Conservation (phyloP, 306 rosid genomes). For the Urtica urens region DNA sequence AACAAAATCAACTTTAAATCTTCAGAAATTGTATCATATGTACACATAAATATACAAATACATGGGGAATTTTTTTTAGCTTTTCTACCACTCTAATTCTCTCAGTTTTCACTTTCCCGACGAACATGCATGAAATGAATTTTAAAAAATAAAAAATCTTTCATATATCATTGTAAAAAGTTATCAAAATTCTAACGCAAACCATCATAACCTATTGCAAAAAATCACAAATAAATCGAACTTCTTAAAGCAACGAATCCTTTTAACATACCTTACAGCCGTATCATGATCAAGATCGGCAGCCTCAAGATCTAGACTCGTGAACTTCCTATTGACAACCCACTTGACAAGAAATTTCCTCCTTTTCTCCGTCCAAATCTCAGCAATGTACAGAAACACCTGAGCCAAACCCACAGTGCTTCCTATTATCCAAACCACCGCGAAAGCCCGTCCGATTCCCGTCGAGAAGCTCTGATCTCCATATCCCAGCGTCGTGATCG, state of each 20-base stretch:
- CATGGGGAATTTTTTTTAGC: neutral
- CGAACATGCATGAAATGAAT: no score
- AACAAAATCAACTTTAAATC: neutral
- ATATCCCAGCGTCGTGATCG: conserved; percentile 75
- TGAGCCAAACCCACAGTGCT: conserved; percentile 79
- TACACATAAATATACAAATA: neutral
- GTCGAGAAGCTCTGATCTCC: conserved; percentile 81
- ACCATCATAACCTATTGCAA: no score
- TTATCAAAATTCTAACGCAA: no score
- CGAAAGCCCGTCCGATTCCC: conserved; percentile 45
- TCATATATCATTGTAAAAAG: no score
- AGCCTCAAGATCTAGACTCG: conserved; percentile 55
- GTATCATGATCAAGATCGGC: conserved; percentile 79
- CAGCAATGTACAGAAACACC: conserved; percentile 62
- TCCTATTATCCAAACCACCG: conserved; percentile 68
- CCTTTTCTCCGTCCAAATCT: conserved; percentile 49
- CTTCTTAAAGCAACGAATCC: no score
- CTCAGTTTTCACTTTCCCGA: no score
- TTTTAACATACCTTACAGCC: conserved; percentile 52
- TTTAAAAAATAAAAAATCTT: no score
- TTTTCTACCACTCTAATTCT: no score
- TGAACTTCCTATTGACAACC: conserved; percentile 45
- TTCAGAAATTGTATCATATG: neutral
- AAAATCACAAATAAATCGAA: no score
- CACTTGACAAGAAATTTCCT: conserved; percentile 40